These are phyloP conservation scores for Isatis lusitanica DNA, from an alignment of 441 rosid genomes.

Conservation along the genomic window DNA sequence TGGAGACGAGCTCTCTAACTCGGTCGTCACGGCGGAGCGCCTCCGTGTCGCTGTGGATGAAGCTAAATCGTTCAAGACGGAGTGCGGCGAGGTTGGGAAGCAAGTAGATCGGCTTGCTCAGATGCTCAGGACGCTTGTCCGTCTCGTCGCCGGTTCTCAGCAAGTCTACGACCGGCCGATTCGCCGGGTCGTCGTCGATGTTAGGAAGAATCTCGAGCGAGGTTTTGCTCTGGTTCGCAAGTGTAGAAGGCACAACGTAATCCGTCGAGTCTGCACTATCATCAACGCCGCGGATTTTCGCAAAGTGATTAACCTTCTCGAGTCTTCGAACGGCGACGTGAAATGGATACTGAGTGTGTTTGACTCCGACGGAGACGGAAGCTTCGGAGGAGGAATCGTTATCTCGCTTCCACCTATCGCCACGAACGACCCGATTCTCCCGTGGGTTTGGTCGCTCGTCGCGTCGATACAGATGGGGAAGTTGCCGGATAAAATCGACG, in stretches of 20 bases:
- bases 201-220: constrained; percentile 48
- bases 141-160: constrained; percentile 41
- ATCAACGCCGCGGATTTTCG: constrained; percentile 58
- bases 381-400: constrained; percentile 48
- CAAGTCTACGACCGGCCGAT: constrained; percentile 63
- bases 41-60: constrained; percentile 50
- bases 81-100: constrained; percentile 51
- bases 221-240: constrained; percentile 49
- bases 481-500: constrained; percentile 50
- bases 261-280: constrained; percentile 51
- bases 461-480: constrained; percentile 55
- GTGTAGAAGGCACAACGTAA: constrained; percentile 51
- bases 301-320: constrained; percentile 48
- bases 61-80: constrained; percentile 48
- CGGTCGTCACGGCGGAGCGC: constrained; percentile 48
- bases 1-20: constrained; percentile 47
- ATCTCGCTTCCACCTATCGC: constrained; percentile 67
- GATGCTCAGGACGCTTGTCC: constrained; percentile 52
- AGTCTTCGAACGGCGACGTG: constrained; percentile 63
- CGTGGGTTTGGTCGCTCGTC: constrained; percentile 68
- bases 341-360: constrained; percentile 56
- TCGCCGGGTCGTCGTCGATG: constrained; percentile 56
- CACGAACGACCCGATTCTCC: constrained; percentile 62
- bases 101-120: constrained; percentile 60
- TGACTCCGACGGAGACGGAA: constrained; percentile 44